Evolutionary conservation across 2,329 filamentous ascomycete genomes (phyloP), one percentile per base, ranked within the genome.

Genomic region (Colletotrichum coccodes): DNA sequence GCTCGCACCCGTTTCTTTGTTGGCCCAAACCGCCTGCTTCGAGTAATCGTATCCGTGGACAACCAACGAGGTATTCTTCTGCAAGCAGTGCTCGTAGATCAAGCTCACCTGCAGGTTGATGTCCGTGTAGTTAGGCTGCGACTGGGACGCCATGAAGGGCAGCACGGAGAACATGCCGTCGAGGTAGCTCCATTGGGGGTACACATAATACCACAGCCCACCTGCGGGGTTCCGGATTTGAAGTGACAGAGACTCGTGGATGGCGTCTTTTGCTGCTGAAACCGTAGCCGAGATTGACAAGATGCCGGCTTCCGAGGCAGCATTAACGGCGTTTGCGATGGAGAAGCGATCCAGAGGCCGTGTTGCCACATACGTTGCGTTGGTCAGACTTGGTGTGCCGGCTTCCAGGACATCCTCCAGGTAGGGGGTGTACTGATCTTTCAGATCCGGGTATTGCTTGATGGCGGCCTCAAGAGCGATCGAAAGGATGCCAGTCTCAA

Each of bases 111-210:
- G 74, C 26, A 71, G 57, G 36, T 60, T 46, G 64, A 75, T 75
- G 56, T 73, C 73, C 3, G 64, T 68, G 50, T 71, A 64, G 50
- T 74, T 71, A 11, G 64, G 49, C 18, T 12, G 30, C 14, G 60
- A 42, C 21, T 47, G 64, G 9, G 69, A 47, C 6, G 74, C 72
- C 71, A 72, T 73, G 71, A 84, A 87, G 0, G 84, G 81, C 8
- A 80, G 77, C 11, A 84, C 76, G 0, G 83, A 85, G 77, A 81
- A 86, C 80, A 87, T 85, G 66, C 85, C 85, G 70, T 88, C 86
- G 4, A 86, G 77, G 71, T 87, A 88, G 72, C 83, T 85, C 80
- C 84, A 84, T 60, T 87, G 77, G 1, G 84, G 84, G 70, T 87
- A 87, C 1, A 74, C 72, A 61, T 71, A 81, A 60, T 81, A 81